These are phyloP conservation scores for Aspergillus baeticus DNA, from an alignment of 495 filamentous ascomycete genomes.

Conservation along the genomic window DNA sequence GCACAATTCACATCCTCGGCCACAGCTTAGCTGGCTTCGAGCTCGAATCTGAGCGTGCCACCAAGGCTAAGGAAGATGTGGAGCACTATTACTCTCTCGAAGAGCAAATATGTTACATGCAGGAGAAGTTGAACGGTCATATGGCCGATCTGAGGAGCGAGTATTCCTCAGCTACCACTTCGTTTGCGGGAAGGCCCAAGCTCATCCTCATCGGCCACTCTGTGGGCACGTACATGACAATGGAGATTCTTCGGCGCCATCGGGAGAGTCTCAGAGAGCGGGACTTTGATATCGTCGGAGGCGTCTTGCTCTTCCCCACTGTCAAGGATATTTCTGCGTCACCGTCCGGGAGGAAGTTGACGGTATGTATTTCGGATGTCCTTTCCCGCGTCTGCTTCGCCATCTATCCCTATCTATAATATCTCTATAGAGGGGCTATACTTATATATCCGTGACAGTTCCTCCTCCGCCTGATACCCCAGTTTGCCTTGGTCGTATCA, in stretches of 20 bases:
- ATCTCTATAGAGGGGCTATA: too few species aligned
- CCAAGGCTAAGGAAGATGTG: not conserved
- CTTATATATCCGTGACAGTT: not conserved
- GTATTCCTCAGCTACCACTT: not conserved
- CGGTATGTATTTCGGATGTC: constrained; percentile 31
- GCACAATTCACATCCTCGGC: constrained; percentile 55
- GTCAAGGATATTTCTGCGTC: constrained; percentile 71
- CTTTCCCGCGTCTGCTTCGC: too few species aligned
- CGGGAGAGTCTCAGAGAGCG: constrained; percentile 18
- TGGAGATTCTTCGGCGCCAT: constrained; percentile 65
- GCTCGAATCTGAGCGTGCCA: not conserved
- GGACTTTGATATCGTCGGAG: constrained; percentile 53
- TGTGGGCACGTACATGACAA: constrained; percentile 74
- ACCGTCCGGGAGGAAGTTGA: constrained; percentile 58
- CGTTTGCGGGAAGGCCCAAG: constrained; percentile 31
- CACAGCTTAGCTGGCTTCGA: constrained; percentile 74
- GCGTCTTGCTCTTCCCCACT: constrained; percentile 74
- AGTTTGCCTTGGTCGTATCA: constrained; percentile 53
- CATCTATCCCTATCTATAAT: too few species aligned
- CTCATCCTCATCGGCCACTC: constrained; percentile 83
- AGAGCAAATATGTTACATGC: constrained; percentile 58
- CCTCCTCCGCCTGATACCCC: constrained; percentile 50
- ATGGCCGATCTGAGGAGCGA: not conserved
- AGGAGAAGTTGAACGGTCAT: constrained; percentile 21
- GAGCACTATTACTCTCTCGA: constrained; percentile 43